Evolutionary conservation across 2,329 filamentous ascomycete genomes (phyloP), one percentile per base, ranked within the genome.

Genomic region (Albifimbria verrucaria): DNA sequence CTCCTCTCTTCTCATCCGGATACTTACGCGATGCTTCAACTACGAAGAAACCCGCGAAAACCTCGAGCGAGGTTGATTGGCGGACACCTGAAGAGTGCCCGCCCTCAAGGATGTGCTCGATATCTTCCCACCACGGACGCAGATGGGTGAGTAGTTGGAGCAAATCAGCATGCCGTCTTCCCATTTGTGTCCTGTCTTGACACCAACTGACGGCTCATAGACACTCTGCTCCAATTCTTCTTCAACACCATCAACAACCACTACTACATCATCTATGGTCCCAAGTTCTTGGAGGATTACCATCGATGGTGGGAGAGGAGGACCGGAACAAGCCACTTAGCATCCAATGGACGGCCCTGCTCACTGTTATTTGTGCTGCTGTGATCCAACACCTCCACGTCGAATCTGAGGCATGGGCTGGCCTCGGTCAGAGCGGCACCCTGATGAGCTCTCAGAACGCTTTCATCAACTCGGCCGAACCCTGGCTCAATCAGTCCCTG

Each of bases 191-290:
- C 49, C 42, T 39, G 42, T 25, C 32, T 25, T 47, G n/a, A 22
- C 12, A 24, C 11, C n/a, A 11, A 39, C 32, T 39, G 12, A 39
- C 18, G 18, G 32, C 12, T n/a, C 15, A 39, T 15, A 69, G 66
- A 69, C 49, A 51, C 57, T 2, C 55, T 69, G 2, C 58, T 68
- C 3, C 58, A 62, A 22, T 60, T 58, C 25, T 69, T 69, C 45
- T 55, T 67, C 49, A 54, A 56, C 25, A 63, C 65, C 24, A 61
- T 68, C 49, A 69, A 69, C 47, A 65, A 60, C 20, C 65, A 69
- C 52, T 69, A 69, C 54, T 67, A 68, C 58, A 63, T 68, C 51
- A 61, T 69, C 47, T 65, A 68, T 46, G 61, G 63, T n/a, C 57
- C 63, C 9, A 51, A 56, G 7, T 68, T 69, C 44, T 45, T 64